Evolutionary conservation across 1,284 basidiomycete genomes (phyloP), one percentile per base, ranked within the genome.

Genomic region (Puccinia hordei): DNA sequence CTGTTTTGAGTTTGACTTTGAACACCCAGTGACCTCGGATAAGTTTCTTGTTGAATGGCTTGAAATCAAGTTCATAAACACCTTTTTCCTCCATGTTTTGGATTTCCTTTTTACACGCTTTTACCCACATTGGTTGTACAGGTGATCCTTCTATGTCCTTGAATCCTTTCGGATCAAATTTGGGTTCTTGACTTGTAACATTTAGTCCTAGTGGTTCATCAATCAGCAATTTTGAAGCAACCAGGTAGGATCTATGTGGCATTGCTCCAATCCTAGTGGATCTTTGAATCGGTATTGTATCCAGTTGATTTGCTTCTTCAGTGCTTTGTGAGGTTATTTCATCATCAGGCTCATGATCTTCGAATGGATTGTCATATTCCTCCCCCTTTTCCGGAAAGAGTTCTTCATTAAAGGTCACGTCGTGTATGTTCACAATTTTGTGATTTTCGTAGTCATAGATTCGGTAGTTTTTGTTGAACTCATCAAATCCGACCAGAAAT

Each of bases 361-460:
- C 49, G n/a, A 46, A 71, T 17, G 44, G 46, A 17, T 71, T 22
- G 4, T 49, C 30, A 51, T 57, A 12, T 57, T 57, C 30, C 8
- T 55, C 33, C 19, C 49, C 38, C 19, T 57, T 33, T 15, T 61
- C 30, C 13, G 65, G 65, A 44, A 68, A 68, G 5, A 44, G 10
- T 8, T n/a, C 17, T 68, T 68, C 65, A 41, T 68, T 49, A 19
- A 68, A 68, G 12, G 27, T 46, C 12, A 68, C 65, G 35, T 68
- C 38, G 27, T 68, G 65, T 2, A 10, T 68, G 38, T 68, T 68
- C 5, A 49, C 27, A 2, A 68, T 68, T 15, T n/a, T 15, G 1
- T 61, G 5, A 13, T 5, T 61, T 9, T 61, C 30, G 30, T 61
- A 61, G 33, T 71, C 68, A 49, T 49, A 33, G 22, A 71, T 35